Evolutionary conservation across 257 asterid genomes (phyloP), one percentile per base, ranked within the genome.

Genomic region (Forsythia viridissima): DNA sequence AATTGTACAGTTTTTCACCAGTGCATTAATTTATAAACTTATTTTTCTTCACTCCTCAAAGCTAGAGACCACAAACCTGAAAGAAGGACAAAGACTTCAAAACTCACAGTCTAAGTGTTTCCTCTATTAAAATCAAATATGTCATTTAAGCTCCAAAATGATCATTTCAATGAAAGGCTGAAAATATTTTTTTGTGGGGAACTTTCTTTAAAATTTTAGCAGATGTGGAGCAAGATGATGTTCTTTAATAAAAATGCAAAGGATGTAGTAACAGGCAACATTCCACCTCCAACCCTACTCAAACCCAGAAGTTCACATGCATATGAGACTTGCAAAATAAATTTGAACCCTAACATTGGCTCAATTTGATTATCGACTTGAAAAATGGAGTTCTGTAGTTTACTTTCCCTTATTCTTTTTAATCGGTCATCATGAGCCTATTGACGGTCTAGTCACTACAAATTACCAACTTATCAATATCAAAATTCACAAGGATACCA

Each of bases 51-150:
- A 77, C 13, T 77, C 75, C 51, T 72, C 66, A 69, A 72, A 46
- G 82, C 77, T 73, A 80, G 80, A 79, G 82, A 87, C 78, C 83
- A 79, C 77, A 76, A 61, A 86, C 93, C 97, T 89, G 92, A 75
- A 85, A 85, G 79, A 40, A 18, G 76, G 30, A 46, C 48, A 41
- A 21, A 77, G 61, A 46, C 55, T 77, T 73, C 61, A 51, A 80
- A 77, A 40, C n/a, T 80, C 42, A 69, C 24, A 16, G 6, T 38
- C 59, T 55, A 72, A 1, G 75, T 24, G 36, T 63, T 21, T 52
- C 39, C 77, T 41, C 52, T 44, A 44, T 44, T 44, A 10, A 44
- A 51, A 51, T 16, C 18, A 51, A 5, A 15, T 48, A 12, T 4
- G 18, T 15, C 61, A 51, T 5, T 16, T 51, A 51, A 51, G 61